These are phyloP conservation scores for Epithemia pelagica DNA, from an alignment of 108 stramenopile species.

Conservation along the genomic window DNA sequence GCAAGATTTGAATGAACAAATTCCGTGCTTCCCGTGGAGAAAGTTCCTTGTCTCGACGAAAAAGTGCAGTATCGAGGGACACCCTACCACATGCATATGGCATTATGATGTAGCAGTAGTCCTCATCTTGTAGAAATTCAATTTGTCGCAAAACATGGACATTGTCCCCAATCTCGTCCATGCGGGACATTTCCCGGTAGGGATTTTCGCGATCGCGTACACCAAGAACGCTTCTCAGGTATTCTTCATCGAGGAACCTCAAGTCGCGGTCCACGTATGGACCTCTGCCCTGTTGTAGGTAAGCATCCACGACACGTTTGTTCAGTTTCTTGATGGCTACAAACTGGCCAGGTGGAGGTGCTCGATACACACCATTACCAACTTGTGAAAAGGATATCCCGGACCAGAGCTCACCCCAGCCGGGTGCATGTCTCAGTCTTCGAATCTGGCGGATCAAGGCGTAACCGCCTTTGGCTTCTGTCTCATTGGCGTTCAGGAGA, in stretches of 20 bases:
- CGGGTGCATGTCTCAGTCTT: conserved; percentile 25
- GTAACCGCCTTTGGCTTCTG: conserved; percentile 18
- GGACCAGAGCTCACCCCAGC: conserved; percentile 38
- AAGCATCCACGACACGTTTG: conserved; percentile 18
- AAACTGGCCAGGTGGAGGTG: conserved; percentile 12
- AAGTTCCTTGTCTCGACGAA: neutral
- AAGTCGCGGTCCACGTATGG: neutral
- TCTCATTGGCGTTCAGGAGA: conserved; percentile 15
- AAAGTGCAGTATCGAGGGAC: conserved; percentile 2
- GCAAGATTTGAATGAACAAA: conserved; percentile 47
- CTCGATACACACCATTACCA: conserved; percentile 13
- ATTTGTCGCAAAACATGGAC: conserved; percentile 35
- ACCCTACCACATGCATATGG: conserved; percentile 17
- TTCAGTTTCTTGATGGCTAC: conserved; percentile 46
- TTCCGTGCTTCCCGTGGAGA: neutral
- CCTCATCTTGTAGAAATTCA: conserved; percentile 48
- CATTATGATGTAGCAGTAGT: conserved; percentile 58
- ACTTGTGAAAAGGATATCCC: conserved; percentile 23
- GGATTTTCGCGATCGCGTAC: conserved; percentile 29
- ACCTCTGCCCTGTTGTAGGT: conserved; percentile 10
- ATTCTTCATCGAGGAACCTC: conserved; percentile 5
- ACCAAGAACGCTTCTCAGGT: conserved; percentile 7
- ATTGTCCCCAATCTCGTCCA: conserved; percentile 39
- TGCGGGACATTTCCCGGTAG: conserved; percentile 34
- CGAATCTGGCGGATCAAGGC: conserved; percentile 14